Percentiles rank a stretch among this genome's conserved stretches.
phyloP scores from a whole-genome alignment of 73 alveolate species.

The Tetrahymena malaccensis region DNA sequence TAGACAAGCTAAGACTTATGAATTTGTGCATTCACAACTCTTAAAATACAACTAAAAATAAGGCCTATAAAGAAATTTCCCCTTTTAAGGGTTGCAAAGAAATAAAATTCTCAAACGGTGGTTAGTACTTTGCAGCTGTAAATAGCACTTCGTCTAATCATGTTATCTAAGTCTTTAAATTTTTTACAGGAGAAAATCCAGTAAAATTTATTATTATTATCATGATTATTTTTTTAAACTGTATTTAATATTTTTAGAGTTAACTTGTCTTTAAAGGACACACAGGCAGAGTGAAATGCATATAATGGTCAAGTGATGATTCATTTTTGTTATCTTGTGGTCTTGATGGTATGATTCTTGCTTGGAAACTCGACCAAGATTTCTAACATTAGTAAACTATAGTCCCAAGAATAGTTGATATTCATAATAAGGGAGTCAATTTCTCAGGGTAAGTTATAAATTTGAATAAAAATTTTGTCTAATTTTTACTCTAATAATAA shows the following conservation, averaged over 20 bases:
- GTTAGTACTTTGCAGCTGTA: conserved; percentile 92
- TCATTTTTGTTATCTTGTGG: conserved; percentile 84
- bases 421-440: conserved; percentile 60
- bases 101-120: conserved; percentile 93
- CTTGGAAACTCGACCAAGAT: conserved; percentile 63
- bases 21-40: conserved; percentile 68
- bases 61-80: conserved; percentile 77
- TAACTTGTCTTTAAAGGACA: conserved; percentile 52
- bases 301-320: conserved; percentile 92
- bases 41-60: conserved; percentile 41
- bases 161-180: conserved; percentile 66
- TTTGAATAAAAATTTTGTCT: no score
- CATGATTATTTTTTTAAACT: neutral
- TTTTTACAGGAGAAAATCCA: conserved; percentile 77
- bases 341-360: conserved; percentile 78
- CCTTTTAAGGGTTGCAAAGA: conserved; percentile 85
- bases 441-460: neutral
- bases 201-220: conserved; percentile 9
- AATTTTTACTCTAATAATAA: no score
- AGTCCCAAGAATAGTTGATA: conserved; percentile 42
- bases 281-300: conserved; percentile 72
- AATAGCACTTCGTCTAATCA: conserved; percentile 54
- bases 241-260: conserved; percentile 6
- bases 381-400: conserved; percentile 14
- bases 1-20: conserved; percentile 94